Percentiles rank a stretch among this genome's conserved stretches.
phyloP scores from a whole-genome alignment of 176 grass and related monocot species.

The Bonia amplexicaulis region DNA sequence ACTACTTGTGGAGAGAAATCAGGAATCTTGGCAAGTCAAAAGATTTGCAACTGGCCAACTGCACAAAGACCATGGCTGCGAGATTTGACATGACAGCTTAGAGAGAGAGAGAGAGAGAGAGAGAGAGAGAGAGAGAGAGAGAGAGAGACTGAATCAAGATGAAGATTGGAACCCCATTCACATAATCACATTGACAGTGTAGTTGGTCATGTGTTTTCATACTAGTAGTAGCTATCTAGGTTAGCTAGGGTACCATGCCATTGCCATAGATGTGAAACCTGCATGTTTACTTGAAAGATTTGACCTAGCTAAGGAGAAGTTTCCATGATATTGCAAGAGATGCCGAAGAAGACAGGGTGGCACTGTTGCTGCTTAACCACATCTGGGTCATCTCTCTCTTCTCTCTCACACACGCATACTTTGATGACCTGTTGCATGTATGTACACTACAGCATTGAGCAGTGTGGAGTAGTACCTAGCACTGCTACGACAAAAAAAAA shows the following conservation, averaged over 20 bases:
- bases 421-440: slow-evolving; percentile 34
- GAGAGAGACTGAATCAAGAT: neutral
- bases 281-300: neutral
- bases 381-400: neutral
- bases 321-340: slow-evolving; percentile 29
- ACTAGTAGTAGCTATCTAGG: neutral
- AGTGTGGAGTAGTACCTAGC: slow-evolving; percentile 30
- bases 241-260: neutral
- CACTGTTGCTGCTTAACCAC: slow-evolving; percentile 24
- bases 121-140: neutral
- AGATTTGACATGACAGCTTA: slow-evolving; percentile 44
- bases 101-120: neutral
- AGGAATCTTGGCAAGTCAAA: slow-evolving; percentile 30
- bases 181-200: slow-evolving; percentile 31
- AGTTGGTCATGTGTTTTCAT: neutral
- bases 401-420: neutral
- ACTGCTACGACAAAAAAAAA: slow-evolving; percentile 27
- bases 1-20: slow-evolving; percentile 4
- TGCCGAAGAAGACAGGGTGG: slow-evolving; percentile 18
- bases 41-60: slow-evolving; percentile 27
- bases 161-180: slow-evolving; percentile 15
- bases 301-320: slow-evolving; percentile 31
- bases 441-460: slow-evolving; percentile 34
- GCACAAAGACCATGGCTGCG: slow-evolving; percentile 4
- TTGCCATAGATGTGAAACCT: slow-evolving; percentile 35